phyloP scores from a whole-genome alignment of 768 basidiomycete genomes.

The Tylopilus felleus region DNA sequence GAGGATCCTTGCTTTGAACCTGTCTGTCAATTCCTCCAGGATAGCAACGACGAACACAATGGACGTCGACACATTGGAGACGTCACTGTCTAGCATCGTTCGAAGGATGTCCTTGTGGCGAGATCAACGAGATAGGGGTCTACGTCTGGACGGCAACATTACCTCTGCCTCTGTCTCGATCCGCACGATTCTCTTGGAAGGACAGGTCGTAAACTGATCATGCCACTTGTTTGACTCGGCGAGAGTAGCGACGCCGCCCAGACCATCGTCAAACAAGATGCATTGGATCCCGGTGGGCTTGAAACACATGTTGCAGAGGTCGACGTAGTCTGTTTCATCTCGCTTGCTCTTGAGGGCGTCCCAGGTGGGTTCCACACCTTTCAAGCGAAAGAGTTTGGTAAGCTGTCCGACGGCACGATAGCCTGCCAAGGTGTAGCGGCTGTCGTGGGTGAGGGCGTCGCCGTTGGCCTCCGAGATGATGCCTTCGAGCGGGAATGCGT shows the following conservation, averaged over 20 bases:
- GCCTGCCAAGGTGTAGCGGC: conserved; percentile 55
- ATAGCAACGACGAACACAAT: conserved; percentile 4
- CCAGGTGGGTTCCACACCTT: conserved; percentile 44
- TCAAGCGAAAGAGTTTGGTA: conserved; percentile 45
- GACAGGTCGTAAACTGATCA: conserved; percentile 50
- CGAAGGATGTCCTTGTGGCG: conserved; percentile 12
- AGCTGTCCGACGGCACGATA: conserved; percentile 57
- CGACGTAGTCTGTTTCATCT: conserved; percentile 43
- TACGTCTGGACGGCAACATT: background rate
- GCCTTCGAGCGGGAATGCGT: conserved; percentile 41
- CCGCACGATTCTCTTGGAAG: conserved; percentile 60
- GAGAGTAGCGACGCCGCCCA: conserved; percentile 45
- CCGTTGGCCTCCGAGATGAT: conserved; percentile 44
- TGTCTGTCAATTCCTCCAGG: conserved; percentile 30
- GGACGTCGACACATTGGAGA: conserved; percentile 13
- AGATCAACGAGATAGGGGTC: conserved; percentile 3
- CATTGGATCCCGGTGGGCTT: conserved; percentile 57
- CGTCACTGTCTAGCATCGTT: conserved; percentile 20
- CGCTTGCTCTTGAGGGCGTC: conserved; percentile 53
- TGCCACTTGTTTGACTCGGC: conserved; percentile 60
- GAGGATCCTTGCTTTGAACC: conserved; percentile 37
- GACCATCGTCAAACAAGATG: conserved; percentile 71
- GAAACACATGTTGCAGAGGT: conserved; percentile 57
- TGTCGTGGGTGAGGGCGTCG: conserved; percentile 47
- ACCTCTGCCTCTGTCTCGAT: conserved; percentile 76